Percentiles rank a stretch among this genome's conserved stretches.
phyloP scores from a whole-genome alignment of 768 basidiomycete genomes.

The Coprinellus micaceus region DNA sequence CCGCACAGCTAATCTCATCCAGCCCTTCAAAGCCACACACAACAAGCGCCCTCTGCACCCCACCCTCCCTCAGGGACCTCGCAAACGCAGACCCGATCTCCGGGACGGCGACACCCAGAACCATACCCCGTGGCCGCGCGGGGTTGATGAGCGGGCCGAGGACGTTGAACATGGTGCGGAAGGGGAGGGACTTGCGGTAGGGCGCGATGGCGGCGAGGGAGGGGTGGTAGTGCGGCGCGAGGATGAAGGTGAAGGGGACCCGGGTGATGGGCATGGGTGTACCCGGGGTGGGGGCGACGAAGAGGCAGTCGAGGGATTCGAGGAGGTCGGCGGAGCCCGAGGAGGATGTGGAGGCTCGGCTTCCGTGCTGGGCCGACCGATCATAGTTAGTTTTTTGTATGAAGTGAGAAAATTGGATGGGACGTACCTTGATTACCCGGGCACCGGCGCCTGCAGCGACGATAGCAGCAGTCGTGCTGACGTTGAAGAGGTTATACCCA shows the following conservation, averaged over 20 bases:
- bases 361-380: constrained; percentile 66
- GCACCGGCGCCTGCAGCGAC: constrained; percentile 95
- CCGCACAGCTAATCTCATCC: constrained; percentile 95
- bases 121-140: constrained; percentile 79
- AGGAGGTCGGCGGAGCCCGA: constrained; percentile 94
- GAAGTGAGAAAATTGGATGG: not conserved
- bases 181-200: constrained; percentile 80
- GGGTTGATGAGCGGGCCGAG: constrained; percentile 95
- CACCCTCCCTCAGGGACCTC: constrained; percentile 62
- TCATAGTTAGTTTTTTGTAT: constrained; percentile 3
- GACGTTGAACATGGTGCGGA: constrained; percentile 95
- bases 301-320: constrained; percentile 75
- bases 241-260: constrained; percentile 87
- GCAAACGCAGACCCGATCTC: constrained; percentile 83
- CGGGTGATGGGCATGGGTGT: constrained; percentile 56
- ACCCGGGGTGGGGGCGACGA: constrained; percentile 59
- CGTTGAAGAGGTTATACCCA: constrained; percentile 94
- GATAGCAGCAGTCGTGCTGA: constrained; percentile 90
- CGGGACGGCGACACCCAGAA: constrained; percentile 83
- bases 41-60: constrained; percentile 81
- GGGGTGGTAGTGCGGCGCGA: constrained; percentile 93
- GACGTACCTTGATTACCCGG: constrained; percentile 81
- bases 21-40: constrained; percentile 90
- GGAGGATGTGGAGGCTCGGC: constrained; percentile 85
- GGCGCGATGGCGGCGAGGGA: constrained; percentile 78